phyloP scores from a whole-genome alignment of 768 basidiomycete species.

The Leccinum pellstonianum region DNA sequence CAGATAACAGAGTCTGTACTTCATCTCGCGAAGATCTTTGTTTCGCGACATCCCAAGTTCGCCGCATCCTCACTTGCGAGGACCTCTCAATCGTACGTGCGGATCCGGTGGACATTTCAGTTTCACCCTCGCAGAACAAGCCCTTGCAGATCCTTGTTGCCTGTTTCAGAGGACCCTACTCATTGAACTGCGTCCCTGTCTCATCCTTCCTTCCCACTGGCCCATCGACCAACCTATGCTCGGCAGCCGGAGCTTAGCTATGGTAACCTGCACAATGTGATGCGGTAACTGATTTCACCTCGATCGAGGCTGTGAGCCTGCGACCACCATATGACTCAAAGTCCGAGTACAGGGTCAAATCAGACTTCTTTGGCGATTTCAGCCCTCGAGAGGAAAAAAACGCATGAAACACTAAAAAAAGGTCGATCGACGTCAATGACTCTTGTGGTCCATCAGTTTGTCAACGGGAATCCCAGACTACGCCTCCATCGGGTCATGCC shows the following conservation, averaged over 20 bases:
- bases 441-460: slow-evolving; percentile 7
- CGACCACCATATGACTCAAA: neutral
- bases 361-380: neutral
- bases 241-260: neutral
- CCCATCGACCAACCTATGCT: slow-evolving; percentile 1
- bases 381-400: slow-evolving; percentile 9
- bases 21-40: slow-evolving; percentile 21
- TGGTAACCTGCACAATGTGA: slow-evolving; percentile 2
- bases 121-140: slow-evolving; percentile 11
- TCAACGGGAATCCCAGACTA: slow-evolving; percentile 6
- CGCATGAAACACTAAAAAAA: slow-evolving; percentile 1
- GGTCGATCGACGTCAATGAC: slow-evolving; percentile 4
- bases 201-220: slow-evolving; percentile 13
- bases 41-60: slow-evolving; percentile 5
- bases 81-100: slow-evolving; percentile 17
- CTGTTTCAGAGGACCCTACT: slow-evolving; percentile 19
- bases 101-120: slow-evolving; percentile 13
- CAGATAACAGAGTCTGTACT: slow-evolving; percentile 2
- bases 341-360: slow-evolving; percentile 10
- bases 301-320: slow-evolving; percentile 10
- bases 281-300: slow-evolving; percentile 8
- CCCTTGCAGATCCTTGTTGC: slow-evolving; percentile 23
- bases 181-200: slow-evolving; percentile 16
- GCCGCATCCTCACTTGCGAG: slow-evolving; percentile 15
- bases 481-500: slow-evolving; percentile 11